These are phyloP conservation scores for Rhizophagus sp. DNA, from an alignment of 192 early-diverging fungal species.

Conservation along the genomic window DNA sequence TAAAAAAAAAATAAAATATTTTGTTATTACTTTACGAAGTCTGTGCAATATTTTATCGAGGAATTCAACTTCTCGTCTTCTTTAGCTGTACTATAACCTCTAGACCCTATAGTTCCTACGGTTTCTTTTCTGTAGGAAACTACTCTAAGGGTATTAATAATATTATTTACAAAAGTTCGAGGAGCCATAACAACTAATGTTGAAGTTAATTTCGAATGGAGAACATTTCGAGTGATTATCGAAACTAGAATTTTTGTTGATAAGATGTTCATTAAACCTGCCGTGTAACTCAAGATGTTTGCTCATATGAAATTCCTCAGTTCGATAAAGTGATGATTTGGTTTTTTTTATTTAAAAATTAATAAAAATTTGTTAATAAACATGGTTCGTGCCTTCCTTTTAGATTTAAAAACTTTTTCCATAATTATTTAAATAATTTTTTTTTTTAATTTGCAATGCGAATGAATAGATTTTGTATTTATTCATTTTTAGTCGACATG, in stretches of 20 bases:
- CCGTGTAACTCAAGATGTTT: not conserved
- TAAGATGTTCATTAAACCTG: not conserved
- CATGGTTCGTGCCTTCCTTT: not conserved
- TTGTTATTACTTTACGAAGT: slow-evolving; percentile 31
- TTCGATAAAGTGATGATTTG: no score
- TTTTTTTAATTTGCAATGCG: not conserved
- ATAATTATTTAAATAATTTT: not conserved
- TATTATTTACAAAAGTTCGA: not conserved
- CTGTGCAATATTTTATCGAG: slow-evolving; percentile 33
- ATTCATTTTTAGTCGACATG: slow-evolving; percentile 54
- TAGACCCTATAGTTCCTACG: not conserved
- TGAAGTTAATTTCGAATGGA: no score
- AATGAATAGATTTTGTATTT: slow-evolving; percentile 48
- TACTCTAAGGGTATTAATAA: not conserved
- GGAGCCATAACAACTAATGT: not conserved
- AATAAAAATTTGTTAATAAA: not conserved
- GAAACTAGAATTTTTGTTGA: not conserved
- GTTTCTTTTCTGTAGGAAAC: not conserved
- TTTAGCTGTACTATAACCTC: not conserved
- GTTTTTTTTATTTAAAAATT: no score
- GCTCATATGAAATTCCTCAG: no score
- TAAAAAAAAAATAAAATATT: not conserved
- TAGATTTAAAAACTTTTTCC: not conserved
- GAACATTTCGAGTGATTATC: no score
- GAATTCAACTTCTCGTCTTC: slow-evolving; percentile 16